Evolutionary conservation across 495 filamentous ascomycete genomes (phyloP).

Genomic region (Penicillium salamii): DNA sequence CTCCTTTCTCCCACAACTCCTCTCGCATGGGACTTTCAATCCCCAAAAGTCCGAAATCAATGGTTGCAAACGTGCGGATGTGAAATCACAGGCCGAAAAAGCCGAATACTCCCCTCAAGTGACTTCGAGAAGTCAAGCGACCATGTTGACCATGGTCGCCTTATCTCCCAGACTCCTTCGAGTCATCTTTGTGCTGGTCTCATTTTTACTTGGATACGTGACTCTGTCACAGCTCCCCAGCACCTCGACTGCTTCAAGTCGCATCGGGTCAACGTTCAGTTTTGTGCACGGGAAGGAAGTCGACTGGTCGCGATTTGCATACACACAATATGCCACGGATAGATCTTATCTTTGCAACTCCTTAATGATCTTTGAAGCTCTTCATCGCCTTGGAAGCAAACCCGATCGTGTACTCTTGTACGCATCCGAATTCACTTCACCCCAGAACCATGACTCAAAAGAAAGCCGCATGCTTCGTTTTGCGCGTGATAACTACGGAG

Average conservation of each 20-base stretch:
- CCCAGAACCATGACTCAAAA: constrained; percentile 22
- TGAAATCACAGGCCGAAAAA: too few relatives aligned
- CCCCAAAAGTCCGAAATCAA: too few relatives aligned
- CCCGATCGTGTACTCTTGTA: constrained; percentile 61
- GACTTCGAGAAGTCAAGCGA: not conserved
- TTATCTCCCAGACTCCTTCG: not conserved
- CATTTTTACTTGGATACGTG: not conserved
- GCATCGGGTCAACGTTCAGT: not conserved
- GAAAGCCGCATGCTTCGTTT: constrained; percentile 50
- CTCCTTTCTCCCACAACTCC: too few relatives aligned
- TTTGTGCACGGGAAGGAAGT: not conserved
- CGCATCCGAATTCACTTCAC: constrained; percentile 38
- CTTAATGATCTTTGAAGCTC: constrained; percentile 61
- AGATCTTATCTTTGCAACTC: constrained; percentile 63
- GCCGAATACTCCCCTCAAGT: too few relatives aligned
- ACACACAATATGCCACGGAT: constrained; percentile 61
- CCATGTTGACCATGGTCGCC: not conserved
- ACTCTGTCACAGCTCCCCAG: not conserved
- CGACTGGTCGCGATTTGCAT: constrained; percentile 57
- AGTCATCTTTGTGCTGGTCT: not conserved
- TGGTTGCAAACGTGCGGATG: too few relatives aligned
- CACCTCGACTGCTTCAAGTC: too few relatives aligned
- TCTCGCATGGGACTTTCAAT: too few relatives aligned
- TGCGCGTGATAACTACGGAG: constrained; percentile 55
- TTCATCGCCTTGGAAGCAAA: constrained; percentile 51